phyloP scores from a whole-genome alignment of 495 filamentous ascomycete species.

The Hypomontagnella submonticulosa region DNA sequence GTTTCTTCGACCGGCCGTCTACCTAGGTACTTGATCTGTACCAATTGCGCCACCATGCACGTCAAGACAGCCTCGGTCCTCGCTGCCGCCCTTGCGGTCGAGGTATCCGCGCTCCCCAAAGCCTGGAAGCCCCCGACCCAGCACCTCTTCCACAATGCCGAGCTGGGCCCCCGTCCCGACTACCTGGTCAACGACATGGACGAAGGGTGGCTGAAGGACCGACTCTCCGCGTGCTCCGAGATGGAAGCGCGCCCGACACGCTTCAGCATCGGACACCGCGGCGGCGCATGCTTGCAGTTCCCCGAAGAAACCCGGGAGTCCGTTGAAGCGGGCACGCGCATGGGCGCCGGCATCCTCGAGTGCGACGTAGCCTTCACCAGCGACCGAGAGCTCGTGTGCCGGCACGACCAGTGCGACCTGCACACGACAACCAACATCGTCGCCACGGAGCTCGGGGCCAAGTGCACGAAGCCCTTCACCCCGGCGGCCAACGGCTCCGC shows the following conservation, averaged over 20 bases:
- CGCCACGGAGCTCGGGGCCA: constrained; percentile 64
- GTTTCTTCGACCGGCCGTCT: not conserved
- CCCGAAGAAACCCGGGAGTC: constrained; percentile 68
- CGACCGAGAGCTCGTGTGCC: constrained; percentile 69
- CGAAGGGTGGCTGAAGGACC: constrained; percentile 63
- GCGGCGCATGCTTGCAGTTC: constrained; percentile 67
- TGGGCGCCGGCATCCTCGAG: constrained; percentile 73
- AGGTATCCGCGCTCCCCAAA: constrained; percentile 32
- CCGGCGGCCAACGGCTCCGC: constrained; percentile 54
- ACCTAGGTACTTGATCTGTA: not conserved
- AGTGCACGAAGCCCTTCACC: constrained; percentile 69
- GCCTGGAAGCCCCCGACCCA: constrained; percentile 25
- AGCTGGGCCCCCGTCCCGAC: constrained; percentile 67
- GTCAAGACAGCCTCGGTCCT: constrained; percentile 27
- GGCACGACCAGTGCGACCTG: constrained; percentile 71
- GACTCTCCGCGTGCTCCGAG: constrained; percentile 65
- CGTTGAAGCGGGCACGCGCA: constrained; percentile 63
- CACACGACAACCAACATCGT: constrained; percentile 74
- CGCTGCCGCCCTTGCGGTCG: constrained; percentile 37
- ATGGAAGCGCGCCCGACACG: constrained; percentile 52
- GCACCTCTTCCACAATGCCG: constrained; percentile 51
- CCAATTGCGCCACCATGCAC: constrained; percentile 29
- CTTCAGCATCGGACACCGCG: constrained; percentile 69
- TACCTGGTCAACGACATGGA: constrained; percentile 70
- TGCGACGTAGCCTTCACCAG: constrained; percentile 72